These are phyloP conservation scores for Purpureocillium lavendulum DNA, from an alignment of 2,329 filamentous ascomycete genomes.

Conservation along the genomic window DNA sequence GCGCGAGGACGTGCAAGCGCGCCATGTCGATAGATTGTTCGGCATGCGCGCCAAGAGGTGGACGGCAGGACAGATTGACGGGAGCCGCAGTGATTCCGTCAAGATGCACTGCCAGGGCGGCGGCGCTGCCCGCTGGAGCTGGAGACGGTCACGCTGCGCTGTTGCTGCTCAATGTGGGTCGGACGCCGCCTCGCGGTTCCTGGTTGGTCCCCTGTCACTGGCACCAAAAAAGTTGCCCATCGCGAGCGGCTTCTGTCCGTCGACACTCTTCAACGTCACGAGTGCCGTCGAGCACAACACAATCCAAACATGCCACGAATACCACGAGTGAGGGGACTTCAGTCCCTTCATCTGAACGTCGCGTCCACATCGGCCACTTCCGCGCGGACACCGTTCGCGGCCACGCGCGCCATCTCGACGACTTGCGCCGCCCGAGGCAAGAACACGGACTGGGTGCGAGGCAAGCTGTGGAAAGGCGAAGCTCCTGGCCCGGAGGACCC, in stretches of 20 bases:
- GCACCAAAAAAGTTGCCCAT: slow-evolving; percentile 10
- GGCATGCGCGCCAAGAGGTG: too few relatives aligned
- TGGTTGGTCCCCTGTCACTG: slow-evolving; percentile 14
- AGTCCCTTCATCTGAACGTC: slow-evolving; percentile 18
- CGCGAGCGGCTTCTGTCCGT: background rate
- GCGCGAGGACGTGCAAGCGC: slow-evolving; percentile 25
- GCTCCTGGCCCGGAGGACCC: slow-evolving; percentile 29
- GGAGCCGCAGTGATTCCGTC: background rate
- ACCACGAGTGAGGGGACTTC: slow-evolving; percentile 26
- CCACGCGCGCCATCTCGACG: slow-evolving; percentile 23
- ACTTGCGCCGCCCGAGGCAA: slow-evolving; percentile 20
- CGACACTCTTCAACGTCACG: background rate
- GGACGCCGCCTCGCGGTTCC: slow-evolving; percentile 12
- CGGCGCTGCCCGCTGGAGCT: too few relatives aligned
- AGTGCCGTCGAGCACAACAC: background rate
- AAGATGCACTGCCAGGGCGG: too few relatives aligned
- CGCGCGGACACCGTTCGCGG: slow-evolving; percentile 17
- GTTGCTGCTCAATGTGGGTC: background rate
- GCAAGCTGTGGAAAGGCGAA: slow-evolving; percentile 30
- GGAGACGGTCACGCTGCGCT: too few relatives aligned
- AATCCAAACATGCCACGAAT: slow-evolving; percentile 31
- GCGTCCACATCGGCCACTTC: slow-evolving; percentile 12
- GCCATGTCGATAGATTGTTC: slow-evolving; percentile 23
- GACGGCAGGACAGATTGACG: too few relatives aligned
- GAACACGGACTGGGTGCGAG: slow-evolving; percentile 28